Evolutionary conservation across 2,329 filamentous ascomycete species (phyloP).

Genomic region (Didymella pomorum): DNA sequence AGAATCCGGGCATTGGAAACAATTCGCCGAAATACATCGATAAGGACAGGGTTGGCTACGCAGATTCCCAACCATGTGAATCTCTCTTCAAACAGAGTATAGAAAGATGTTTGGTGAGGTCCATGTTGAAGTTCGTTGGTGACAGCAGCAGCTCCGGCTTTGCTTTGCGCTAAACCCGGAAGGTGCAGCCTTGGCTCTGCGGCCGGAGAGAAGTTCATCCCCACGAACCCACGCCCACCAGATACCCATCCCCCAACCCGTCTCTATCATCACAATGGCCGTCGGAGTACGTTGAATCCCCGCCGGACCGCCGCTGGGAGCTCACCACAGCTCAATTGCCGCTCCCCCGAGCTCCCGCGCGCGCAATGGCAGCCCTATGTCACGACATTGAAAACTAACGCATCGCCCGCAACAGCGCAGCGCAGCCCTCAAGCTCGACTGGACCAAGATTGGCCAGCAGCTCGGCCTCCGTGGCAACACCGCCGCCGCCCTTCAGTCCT

Average conservation of each 20-base stretch:
- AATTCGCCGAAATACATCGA: background rate
- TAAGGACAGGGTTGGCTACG: too few relatives aligned
- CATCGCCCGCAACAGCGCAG: conserved; percentile 72
- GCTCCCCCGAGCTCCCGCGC: conserved; percentile 35
- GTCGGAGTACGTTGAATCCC: conserved; percentile 52
- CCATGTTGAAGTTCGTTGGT: conserved; percentile 4
- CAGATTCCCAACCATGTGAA: too few relatives aligned
- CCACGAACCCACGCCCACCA: conserved; percentile 16
- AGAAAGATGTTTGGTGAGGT: too few relatives aligned
- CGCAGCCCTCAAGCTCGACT: conserved; percentile 99
- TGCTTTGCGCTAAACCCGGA: conserved; percentile 6
- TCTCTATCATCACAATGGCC: conserved; percentile 55
- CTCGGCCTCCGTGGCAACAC: conserved; percentile 97
- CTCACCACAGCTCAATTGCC: conserved; percentile 41
- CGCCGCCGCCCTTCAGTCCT: conserved; percentile 86
- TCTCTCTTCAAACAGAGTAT: background rate
- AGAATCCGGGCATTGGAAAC: background rate
- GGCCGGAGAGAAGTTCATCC: conserved; percentile 18
- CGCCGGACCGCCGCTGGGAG: conserved; percentile 27
- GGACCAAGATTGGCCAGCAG: conserved; percentile 91
- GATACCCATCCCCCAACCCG: conserved; percentile 40
- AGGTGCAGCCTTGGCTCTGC: conserved; percentile 11
- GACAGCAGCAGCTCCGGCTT: conserved; percentile 9
- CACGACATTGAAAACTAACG: conserved; percentile 42
- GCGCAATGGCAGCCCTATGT: conserved; percentile 40